Conservation (phyloP, 2,329 filamentous ascomycete species). For the Alternaria conjuncta region DNA sequence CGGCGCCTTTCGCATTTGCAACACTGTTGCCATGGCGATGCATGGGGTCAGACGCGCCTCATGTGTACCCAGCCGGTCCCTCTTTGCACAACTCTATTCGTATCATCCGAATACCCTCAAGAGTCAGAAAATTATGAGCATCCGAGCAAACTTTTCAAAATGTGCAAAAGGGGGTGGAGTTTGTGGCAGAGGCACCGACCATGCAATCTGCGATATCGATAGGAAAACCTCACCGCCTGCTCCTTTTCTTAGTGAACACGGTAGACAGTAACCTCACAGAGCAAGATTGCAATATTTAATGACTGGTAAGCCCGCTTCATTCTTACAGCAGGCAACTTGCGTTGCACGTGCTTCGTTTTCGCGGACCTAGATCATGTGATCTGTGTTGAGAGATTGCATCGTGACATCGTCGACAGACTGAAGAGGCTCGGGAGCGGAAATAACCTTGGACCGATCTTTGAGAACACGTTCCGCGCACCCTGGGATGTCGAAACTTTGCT, state of each 20-base stretch:
- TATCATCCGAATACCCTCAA: background rate
- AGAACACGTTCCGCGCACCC: too few species aligned
- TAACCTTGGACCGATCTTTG: too few species aligned
- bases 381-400: background rate
- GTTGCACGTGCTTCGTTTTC: background rate
- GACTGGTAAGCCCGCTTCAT: background rate
- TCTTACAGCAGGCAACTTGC: background rate
- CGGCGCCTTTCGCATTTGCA: slow-evolving; percentile 1
- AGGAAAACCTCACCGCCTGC: slow-evolving; percentile 8
- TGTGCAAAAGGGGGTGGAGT: slow-evolving; percentile 12
- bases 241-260: background rate
- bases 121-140: slow-evolving; percentile 1
- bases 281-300: background rate
- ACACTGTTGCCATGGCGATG: slow-evolving; percentile 14
- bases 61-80: slow-evolving; percentile 11
- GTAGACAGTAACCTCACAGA: background rate
- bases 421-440: background rate
- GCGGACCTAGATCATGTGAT: background rate
- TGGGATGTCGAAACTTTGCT: too few species aligned
- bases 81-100: slow-evolving; percentile 9
- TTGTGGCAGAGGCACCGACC: slow-evolving; percentile 12
- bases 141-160: slow-evolving; percentile 1
- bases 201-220: slow-evolving; percentile 13
- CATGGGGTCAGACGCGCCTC: slow-evolving; percentile 15
- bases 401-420: background rate